These are phyloP conservation scores for Durio zibethinus DNA, from an alignment of 345 rosid genomes.

Conservation along the genomic window DNA sequence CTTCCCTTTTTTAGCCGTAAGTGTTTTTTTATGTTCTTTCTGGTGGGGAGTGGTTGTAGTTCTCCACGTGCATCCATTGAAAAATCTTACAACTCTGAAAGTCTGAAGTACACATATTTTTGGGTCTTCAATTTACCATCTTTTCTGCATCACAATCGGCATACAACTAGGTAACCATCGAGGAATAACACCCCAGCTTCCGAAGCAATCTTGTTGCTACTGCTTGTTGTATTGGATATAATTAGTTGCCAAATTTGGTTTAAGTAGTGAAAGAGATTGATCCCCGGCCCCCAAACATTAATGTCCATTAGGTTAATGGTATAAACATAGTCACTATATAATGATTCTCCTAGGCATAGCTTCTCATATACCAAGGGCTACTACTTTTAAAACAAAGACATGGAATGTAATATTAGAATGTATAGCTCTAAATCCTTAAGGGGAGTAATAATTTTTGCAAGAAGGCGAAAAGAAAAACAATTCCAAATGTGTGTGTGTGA, in stretches of 20 bases:
- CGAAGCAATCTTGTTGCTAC: background rate
- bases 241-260: background rate
- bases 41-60: background rate
- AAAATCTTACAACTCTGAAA: background rate
- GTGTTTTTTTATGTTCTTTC: background rate
- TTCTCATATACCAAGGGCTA: background rate
- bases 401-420: background rate
- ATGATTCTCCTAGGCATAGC: background rate
- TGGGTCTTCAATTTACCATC: background rate
- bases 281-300: background rate
- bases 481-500: too few relatives aligned
- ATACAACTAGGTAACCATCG: background rate
- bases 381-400: background rate
- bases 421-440: background rate
- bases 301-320: background rate
- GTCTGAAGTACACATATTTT: background rate
- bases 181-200: background rate
- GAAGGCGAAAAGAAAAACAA: too few relatives aligned
- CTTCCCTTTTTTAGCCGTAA: too few relatives aligned
- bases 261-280: background rate
- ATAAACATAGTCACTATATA: background rate
- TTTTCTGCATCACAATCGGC: background rate
- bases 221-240: background rate
- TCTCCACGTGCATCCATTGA: background rate
- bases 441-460: too few relatives aligned